Evolutionary conservation across 208 protist species (phyloP), one percentile per base, ranked within the genome.

Genomic region (Spongospora subterranea): DNA sequence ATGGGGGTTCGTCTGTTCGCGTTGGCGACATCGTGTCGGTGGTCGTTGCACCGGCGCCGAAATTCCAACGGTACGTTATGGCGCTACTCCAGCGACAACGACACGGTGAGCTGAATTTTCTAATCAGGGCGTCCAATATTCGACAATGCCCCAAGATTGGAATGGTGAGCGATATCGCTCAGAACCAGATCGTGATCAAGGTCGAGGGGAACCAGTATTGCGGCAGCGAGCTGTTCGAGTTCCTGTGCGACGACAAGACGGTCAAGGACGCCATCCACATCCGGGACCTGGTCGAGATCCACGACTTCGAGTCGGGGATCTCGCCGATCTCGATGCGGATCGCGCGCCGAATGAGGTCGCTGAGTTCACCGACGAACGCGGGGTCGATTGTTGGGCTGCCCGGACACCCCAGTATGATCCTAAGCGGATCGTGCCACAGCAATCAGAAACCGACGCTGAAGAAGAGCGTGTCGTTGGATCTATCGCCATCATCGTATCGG

Each of bases 101-200:
- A n/a, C n/a, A n/a, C n/a, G n/a, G n/a, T n/a, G n/a, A n/a, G n/a
- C n/a, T n/a, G n/a, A n/a, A n/a, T n/a, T n/a, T n/a, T n/a, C n/a
- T n/a, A n/a, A n/a, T n/a, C n/a, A n/a, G n/a, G n/a, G n/a, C n/a
- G n/a, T 20, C 71, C 6, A 82, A 82, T 43, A 82, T 82, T 35
- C 71, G n/a, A 35, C 71, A 40, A n/a, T 13, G 6, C 17, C 71
- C 71, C 17, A 82, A 82, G 71, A 35, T 82, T 6, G 71, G 71
- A 43, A 82, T 35, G 35, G n/a, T 82, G 17, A 45, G 35, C 35
- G 71, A 6, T 13, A 35, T 45, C 35, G 71, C 40, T 13, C 6
- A 82, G 17, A 43, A 82, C 71, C 71, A 82, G 71, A 43, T 82
- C 71, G 71, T 82, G n/a, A 43, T 82, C 71, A 82, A 82, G 71